Percentiles rank a stretch among this genome's conserved stretches.
phyloP scores from a whole-genome alignment of 257 asterid species.

The Verbena officinalis region DNA sequence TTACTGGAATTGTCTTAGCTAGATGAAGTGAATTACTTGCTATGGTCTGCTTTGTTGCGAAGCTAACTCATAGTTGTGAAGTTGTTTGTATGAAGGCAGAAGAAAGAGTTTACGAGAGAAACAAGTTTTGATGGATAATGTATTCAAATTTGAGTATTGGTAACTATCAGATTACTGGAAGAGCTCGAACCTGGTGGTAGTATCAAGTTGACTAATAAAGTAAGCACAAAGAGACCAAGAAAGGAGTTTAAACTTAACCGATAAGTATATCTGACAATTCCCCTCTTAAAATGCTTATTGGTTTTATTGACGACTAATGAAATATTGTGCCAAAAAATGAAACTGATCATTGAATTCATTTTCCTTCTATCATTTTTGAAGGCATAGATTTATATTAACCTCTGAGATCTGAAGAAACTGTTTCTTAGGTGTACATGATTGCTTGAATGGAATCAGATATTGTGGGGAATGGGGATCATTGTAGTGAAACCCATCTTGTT shows the following conservation, averaged over 20 bases:
- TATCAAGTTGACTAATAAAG: background rate
- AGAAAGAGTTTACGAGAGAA: background rate
- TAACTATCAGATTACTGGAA: background rate
- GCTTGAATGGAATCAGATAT: conserved; percentile 17
- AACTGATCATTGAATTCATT: background rate
- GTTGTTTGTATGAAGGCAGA: conserved; percentile 8
- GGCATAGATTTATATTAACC: conserved; percentile 5
- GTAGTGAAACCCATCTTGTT: background rate
- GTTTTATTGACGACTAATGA: background rate
- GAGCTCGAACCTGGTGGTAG: background rate
- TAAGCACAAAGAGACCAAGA: background rate
- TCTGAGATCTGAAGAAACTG: conserved; percentile 3
- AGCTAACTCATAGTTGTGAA: background rate
- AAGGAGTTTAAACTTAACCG: background rate
- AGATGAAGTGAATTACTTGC: background rate
- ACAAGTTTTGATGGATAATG: background rate
- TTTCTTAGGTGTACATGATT: conserved; percentile 10
- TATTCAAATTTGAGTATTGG: background rate
- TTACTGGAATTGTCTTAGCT: background rate
- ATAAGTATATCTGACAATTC: background rate
- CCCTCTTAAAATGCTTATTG: background rate
- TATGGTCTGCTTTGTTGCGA: background rate
- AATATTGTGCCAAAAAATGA: background rate
- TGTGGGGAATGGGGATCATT: conserved; percentile 13
- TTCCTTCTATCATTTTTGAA: background rate